These are phyloP conservation scores for Achaetomiella virescens DNA, from an alignment of 495 filamentous ascomycete genomes.

Conservation along the genomic window DNA sequence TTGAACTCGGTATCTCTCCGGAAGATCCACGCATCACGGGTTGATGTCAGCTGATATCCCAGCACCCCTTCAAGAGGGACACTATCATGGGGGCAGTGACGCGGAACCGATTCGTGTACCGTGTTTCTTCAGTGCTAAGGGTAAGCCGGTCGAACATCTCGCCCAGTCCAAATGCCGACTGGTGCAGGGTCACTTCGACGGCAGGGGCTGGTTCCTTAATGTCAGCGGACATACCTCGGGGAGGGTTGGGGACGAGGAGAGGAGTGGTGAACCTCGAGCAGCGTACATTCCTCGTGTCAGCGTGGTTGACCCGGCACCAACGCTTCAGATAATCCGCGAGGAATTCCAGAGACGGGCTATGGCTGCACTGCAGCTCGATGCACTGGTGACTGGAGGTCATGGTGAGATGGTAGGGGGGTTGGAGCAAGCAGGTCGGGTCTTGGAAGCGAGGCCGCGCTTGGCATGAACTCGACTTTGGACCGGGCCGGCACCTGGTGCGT, in stretches of 20 bases:
- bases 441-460: constrained; percentile 25
- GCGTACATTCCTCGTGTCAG: constrained; percentile 26
- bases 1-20: constrained; percentile 21
- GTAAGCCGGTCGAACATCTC: constrained; percentile 32
- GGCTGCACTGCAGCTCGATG: constrained; percentile 34
- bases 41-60: constrained; percentile 31
- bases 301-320: constrained; percentile 33
- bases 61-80: constrained; percentile 36
- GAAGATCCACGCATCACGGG: constrained; percentile 16
- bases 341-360: constrained; percentile 35
- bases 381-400: constrained; percentile 11
- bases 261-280: neutral
- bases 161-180: constrained; percentile 34
- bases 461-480: constrained; percentile 24
- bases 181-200: constrained; percentile 29
- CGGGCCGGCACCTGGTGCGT: neutral
- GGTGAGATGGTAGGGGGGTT: constrained; percentile 36
- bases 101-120: constrained; percentile 20
- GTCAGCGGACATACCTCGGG: neutral
- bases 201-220: constrained; percentile 27
- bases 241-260: neutral
- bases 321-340: constrained; percentile 34
- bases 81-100: constrained; percentile 33
- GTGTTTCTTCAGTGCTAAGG: constrained; percentile 24
- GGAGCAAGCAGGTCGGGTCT: constrained; percentile 32